Evolutionary conservation across 495 filamentous ascomycete species (phyloP).

Genomic region (Penicillium flavigenum): DNA sequence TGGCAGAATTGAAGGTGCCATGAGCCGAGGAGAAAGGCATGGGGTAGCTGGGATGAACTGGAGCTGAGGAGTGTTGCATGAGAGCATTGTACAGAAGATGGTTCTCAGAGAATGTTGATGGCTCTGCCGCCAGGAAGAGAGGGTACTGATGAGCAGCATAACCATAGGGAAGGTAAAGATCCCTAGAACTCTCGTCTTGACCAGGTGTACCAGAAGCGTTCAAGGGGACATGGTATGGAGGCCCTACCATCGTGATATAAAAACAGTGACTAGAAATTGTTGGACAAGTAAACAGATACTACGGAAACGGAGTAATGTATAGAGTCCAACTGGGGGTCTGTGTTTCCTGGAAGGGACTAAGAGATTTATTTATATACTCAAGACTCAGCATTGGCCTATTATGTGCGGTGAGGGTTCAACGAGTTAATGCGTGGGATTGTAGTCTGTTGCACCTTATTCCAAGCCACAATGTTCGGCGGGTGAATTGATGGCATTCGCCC

Average conservation of each 20-base stretch:
- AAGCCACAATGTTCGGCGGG: background rate
- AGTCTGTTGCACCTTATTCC: background rate
- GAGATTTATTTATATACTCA: background rate
- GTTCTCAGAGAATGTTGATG: background rate
- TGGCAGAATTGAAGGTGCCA: background rate
- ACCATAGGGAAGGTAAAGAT: background rate
- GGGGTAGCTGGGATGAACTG: background rate
- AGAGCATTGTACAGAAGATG: background rate
- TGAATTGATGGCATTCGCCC: background rate
- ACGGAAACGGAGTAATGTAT: background rate
- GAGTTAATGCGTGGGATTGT: background rate
- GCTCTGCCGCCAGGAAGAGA: background rate
- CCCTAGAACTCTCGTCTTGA: background rate
- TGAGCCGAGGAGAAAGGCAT: background rate
- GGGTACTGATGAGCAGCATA: background rate
- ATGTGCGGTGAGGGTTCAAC: background rate
- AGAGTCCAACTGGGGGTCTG: background rate
- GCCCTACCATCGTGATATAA: background rate
- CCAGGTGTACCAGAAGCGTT: background rate
- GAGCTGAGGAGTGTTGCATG: background rate
- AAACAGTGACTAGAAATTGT: background rate
- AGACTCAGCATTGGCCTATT: no score
- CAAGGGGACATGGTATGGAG: background rate
- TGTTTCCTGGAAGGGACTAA: background rate
- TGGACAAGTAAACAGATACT: background rate